phyloP scores from a whole-genome alignment of 345 rosid genomes.

The Pugionium cornutum region DNA sequence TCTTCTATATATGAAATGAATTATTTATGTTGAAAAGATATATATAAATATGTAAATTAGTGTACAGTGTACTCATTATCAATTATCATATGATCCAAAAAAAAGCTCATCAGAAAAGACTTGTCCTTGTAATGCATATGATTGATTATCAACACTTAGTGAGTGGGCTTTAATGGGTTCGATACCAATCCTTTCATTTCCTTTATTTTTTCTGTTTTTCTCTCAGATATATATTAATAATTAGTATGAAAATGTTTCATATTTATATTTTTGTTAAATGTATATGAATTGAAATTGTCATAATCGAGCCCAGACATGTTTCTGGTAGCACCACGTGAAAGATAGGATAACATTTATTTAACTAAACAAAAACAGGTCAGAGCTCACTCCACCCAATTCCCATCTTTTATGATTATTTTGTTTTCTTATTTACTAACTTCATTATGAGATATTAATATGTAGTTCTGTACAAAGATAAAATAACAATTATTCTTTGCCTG shows the following conservation, averaged over 20 bases:
- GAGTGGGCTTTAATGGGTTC: slow-evolving; percentile 36
- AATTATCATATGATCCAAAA: slow-evolving; percentile 36
- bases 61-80: slow-evolving; percentile 11
- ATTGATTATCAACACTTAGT: slow-evolving; percentile 29
- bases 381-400: slow-evolving; percentile 39
- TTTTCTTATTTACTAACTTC: slow-evolving; percentile 18
- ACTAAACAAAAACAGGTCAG: slow-evolving; percentile 42
- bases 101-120: slow-evolving; percentile 41
- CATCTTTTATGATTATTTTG: no score
- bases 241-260: not conserved
- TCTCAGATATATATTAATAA: not conserved
- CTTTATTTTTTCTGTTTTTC: slow-evolving; percentile 1
- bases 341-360: slow-evolving; percentile 39
- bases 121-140: slow-evolving; percentile 42
- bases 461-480: slow-evolving; percentile 18
- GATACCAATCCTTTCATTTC: slow-evolving; percentile 32
- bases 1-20: no score
- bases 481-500: slow-evolving; percentile 16
- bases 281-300: slow-evolving; percentile 36
- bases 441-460: slow-evolving; percentile 12
- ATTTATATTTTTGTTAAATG: slow-evolving; percentile 5
- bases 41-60: not conserved
- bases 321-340: slow-evolving; percentile 43
- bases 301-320: slow-evolving; percentile 33
- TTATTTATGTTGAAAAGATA: no score